Percentiles rank a stretch among this genome's conserved stretches.
These are phyloP conservation scores for Melastoma malabathricum DNA, from an alignment of 345 rosid genomes.

Conservation along the genomic window DNA sequence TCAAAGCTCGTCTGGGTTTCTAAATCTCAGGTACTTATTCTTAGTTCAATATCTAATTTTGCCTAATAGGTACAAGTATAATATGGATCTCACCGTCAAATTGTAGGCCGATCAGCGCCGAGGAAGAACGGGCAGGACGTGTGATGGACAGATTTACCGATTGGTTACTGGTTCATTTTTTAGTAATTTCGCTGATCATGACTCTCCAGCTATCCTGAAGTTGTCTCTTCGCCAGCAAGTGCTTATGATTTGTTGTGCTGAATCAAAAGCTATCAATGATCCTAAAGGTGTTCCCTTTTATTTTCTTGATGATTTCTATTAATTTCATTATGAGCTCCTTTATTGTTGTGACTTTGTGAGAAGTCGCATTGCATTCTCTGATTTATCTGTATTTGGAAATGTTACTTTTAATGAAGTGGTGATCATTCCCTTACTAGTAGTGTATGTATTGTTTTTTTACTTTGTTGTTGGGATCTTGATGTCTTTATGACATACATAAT, in stretches of 20 bases:
- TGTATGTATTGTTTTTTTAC: too few species aligned
- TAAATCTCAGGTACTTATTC: constrained; percentile 67
- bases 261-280: constrained; percentile 68
- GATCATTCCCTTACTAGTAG: too few species aligned
- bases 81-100: constrained; percentile 6
- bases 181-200: constrained; percentile 48
- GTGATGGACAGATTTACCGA: constrained; percentile 86
- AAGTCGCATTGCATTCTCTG: too few species aligned
- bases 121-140: constrained; percentile 96
- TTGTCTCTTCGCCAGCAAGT: constrained; percentile 79
- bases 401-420: too few species aligned
- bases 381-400: too few species aligned
- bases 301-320: neutral
- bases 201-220: constrained; percentile 59
- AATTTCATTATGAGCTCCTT: constrained; percentile 4
- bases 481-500: too few species aligned
- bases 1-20: constrained; percentile 83
- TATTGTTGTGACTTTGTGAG: neutral
- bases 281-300: constrained; percentile 48
- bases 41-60: constrained; percentile 1
- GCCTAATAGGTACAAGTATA: constrained; percentile 1
- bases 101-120: constrained; percentile 83
- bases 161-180: constrained; percentile 74
- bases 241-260: constrained; percentile 73
- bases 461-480: too few species aligned